Evolutionary conservation across 148 eudicot species (phyloP), one percentile per base, ranked within the genome.

Genomic region (Linanthus parryae): DNA sequence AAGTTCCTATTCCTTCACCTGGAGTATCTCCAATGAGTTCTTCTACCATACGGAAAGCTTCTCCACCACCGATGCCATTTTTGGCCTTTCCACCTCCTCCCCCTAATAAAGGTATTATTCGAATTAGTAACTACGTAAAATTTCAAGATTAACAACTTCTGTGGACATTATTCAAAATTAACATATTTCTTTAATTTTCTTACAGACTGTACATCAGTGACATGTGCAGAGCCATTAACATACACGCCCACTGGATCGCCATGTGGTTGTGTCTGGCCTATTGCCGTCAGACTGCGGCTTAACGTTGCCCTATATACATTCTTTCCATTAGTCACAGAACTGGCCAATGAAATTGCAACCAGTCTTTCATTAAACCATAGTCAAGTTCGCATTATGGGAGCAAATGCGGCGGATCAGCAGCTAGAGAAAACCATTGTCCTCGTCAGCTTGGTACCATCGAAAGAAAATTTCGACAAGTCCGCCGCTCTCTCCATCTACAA

Each of bases 361-460:
- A 66, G 80, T 52, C 54, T 88, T 59, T 65, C 71, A 0, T 73
- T 94, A 7, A 70, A 85, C 36, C 80, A 48, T 60, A 76, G 80
- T 64, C 99, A 94, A 74, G 99, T 88, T 48, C 95, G 92, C 18
- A 77, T 94, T 31, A 68, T 76, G 71, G 99, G 99, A 68, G 95
- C 95, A 24, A 73, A 82, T 74, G 84, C 86, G 40, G 88, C 82
- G 8, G 68, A 54, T 39, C 82, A 84, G 51, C 79, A 82, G 60
- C 78, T 68, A 45, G 80, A 80, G 51, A 69, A 80, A 72, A 80
- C 96, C 20, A 56, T 58, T 41, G 95, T 79, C 45, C 79, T 75
- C 34, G 44, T 88, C 41, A 74, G 82, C 60, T 69, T 94, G 72
- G 83, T 88, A 30, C 96, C 99, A 14, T 48, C 63, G 21, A 60